Evolutionary conservation across 306 rosid species (phyloP).

Genomic region (Cicer cuneatum): DNA sequence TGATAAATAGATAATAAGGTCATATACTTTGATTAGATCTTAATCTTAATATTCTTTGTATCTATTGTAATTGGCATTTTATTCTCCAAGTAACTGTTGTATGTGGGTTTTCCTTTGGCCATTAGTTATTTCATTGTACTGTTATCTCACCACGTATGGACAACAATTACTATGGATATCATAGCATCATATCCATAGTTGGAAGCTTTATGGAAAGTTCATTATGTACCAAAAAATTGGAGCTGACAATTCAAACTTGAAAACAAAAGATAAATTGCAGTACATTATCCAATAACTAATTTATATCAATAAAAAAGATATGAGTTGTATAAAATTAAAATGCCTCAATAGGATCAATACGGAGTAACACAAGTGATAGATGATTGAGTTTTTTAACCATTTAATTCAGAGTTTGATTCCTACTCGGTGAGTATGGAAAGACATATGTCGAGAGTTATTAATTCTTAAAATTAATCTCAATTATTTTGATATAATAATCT

Average conservation of each 20-base stretch:
- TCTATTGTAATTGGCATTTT: neutral
- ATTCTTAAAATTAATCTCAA: too few relatives aligned
- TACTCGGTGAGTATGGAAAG: too few relatives aligned
- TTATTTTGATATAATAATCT: too few relatives aligned
- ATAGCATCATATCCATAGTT: neutral
- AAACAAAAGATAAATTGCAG: neutral
- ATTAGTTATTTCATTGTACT: slow-evolving; percentile 6
- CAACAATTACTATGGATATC: slow-evolving; percentile 16
- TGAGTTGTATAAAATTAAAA: slow-evolving; percentile 6
- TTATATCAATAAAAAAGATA: neutral
- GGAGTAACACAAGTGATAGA: too few relatives aligned
- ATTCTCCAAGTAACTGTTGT: slow-evolving; percentile 18
- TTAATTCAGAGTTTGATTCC: too few relatives aligned
- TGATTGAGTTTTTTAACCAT: too few relatives aligned
- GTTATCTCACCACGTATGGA: slow-evolving; percentile 2
- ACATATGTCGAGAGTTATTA: too few relatives aligned
- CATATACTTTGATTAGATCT: neutral
- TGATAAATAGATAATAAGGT: neutral
- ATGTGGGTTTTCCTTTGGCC: slow-evolving; percentile 29
- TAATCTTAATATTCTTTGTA: neutral
- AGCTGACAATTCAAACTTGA: slow-evolving; percentile 18
- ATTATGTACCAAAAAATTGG: slow-evolving; percentile 5
- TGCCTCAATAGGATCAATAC: neutral
- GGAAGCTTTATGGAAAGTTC: slow-evolving; percentile 22
- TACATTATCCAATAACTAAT: slow-evolving; percentile 3